These are phyloP conservation scores for Coemansia sp. DNA, from an alignment of 192 early-diverging fungal genomes.

Conservation along the genomic window DNA sequence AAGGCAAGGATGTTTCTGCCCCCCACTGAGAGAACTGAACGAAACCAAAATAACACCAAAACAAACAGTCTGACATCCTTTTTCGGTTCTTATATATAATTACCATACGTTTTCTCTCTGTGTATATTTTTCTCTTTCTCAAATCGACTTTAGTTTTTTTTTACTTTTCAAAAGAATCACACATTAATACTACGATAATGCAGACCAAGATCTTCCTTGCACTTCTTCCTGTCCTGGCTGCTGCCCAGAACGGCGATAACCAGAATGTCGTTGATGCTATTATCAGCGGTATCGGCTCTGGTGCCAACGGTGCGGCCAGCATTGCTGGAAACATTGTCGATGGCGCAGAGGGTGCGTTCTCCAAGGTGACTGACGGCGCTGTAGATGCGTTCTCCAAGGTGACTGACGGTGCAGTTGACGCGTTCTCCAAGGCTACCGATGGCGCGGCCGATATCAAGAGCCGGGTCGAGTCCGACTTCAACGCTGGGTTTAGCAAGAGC, in stretches of 20 bases:
- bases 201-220: constrained; percentile 22
- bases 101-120: too few relatives aligned
- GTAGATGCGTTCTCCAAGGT: constrained; percentile 18
- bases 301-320: constrained; percentile 15
- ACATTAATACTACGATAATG: constrained; percentile 8
- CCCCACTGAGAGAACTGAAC: too few relatives aligned
- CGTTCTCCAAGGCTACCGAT: constrained; percentile 8
- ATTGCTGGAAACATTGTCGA: neutral
- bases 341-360: constrained; percentile 5
- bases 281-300: constrained; percentile 13
- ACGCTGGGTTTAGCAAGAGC: constrained; percentile 22
- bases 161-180: neutral
- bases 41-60: too few relatives aligned
- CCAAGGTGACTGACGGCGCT: constrained; percentile 10
- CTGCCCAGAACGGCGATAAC: constrained; percentile 21
- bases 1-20: neutral
- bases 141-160: too few relatives aligned
- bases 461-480: constrained; percentile 45
- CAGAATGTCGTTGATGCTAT: constrained; percentile 22
- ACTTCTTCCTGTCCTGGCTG: constrained; percentile 15
- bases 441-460: constrained; percentile 7
- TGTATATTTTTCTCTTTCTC: too few relatives aligned
- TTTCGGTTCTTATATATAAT: too few relatives aligned
- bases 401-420: constrained; percentile 6
- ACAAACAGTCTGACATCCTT: too few relatives aligned